Percentiles rank a stretch among this genome's conserved stretches.
Evolutionary conservation across 2,329 filamentous ascomycete genomes (phyloP).

Genomic region (Sarocladiaceae sp.): DNA sequence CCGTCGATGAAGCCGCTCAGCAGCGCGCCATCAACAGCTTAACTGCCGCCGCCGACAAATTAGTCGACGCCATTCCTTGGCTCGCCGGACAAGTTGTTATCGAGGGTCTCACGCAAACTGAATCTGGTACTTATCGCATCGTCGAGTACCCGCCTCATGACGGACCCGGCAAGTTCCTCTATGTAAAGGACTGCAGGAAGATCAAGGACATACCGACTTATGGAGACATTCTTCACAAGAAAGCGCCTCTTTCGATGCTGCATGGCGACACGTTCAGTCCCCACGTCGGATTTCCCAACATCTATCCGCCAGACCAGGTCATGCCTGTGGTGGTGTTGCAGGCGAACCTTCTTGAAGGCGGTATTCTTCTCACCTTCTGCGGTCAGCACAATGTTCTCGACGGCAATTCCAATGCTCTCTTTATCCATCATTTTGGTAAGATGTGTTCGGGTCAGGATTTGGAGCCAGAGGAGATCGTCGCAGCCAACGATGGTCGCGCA

Average conservation of each 20-base stretch:
- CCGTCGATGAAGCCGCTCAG: neutral
- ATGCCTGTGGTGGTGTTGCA: conserved; percentile 2
- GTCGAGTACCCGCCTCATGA: neutral
- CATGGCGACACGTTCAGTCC: neutral
- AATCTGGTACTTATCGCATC: neutral
- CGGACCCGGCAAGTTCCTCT: conserved; percentile 1
- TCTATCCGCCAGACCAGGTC: neutral
- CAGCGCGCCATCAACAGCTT: neutral
- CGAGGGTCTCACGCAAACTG: neutral
- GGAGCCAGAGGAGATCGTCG: neutral
- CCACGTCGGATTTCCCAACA: neutral
- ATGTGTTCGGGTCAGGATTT: neutral
- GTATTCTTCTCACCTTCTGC: neutral
- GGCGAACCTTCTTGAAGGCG: conserved; percentile 1
- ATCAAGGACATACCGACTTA: neutral
- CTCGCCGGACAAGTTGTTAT: conserved; percentile 3
- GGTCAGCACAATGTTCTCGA: conserved; percentile 2
- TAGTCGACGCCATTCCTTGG: conserved; percentile 1
- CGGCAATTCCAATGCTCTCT: neutral
- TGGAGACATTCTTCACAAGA: neutral
- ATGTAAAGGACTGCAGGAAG: neutral
- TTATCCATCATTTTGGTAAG: conserved; percentile 6
- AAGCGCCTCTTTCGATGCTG: neutral
- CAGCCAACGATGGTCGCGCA: neutral
- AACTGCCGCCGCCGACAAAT: neutral